A percentile compares a stretch with the other conserved stretches of the same genome.
Conservation (phyloP, 169 alveolate genomes). For the Condylostoma magnum region DNA sequence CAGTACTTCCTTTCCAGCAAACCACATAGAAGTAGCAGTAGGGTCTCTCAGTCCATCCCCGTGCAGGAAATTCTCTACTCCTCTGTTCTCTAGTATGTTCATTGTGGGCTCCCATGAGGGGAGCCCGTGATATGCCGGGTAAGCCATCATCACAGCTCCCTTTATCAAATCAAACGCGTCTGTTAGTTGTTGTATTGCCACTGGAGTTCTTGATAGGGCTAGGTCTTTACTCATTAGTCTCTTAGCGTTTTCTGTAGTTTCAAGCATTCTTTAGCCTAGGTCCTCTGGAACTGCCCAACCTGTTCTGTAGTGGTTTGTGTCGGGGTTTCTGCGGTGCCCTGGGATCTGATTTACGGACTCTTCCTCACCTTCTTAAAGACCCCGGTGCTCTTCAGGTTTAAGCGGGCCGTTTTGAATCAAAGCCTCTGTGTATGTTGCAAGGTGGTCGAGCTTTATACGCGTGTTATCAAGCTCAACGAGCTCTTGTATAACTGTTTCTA, state of each 20-base stretch:
- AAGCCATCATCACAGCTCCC: slow-evolving; percentile 92
- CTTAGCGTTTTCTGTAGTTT: slow-evolving; percentile 83
- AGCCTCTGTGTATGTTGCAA: slow-evolving; percentile 83
- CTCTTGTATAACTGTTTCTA: slow-evolving; percentile 69
- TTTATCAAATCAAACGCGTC: slow-evolving; percentile 81
- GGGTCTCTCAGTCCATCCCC: slow-evolving; percentile 72
- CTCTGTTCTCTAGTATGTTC: slow-evolving; percentile 83
- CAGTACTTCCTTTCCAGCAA: slow-evolving; percentile 94
- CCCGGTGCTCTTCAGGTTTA: slow-evolving; percentile 93
- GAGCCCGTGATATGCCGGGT: slow-evolving; percentile 93
- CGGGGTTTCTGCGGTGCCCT: slow-evolving; percentile 89
- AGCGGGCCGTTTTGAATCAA: slow-evolving; percentile 92
- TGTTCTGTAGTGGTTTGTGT: slow-evolving; percentile 89
- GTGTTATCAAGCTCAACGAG: slow-evolving; percentile 72
- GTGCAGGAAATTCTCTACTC: slow-evolving; percentile 33
- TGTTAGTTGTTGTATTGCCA: slow-evolving; percentile 61
- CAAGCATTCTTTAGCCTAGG: slow-evolving; percentile 79
- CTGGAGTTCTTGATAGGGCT: slow-evolving; percentile 61
- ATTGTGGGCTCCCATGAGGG: slow-evolving; percentile 93
- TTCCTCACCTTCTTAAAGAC: slow-evolving; percentile 88
- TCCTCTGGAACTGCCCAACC: slow-evolving; percentile 92
- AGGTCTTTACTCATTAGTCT: slow-evolving; percentile 69
- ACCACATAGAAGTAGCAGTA: slow-evolving; percentile 89
- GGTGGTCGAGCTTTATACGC: slow-evolving; percentile 78
- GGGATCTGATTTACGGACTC: slow-evolving; percentile 49